Base-by-base conservation (phyloP, 441 rosid genomes). In the Bruguiera hainesii region DNA sequence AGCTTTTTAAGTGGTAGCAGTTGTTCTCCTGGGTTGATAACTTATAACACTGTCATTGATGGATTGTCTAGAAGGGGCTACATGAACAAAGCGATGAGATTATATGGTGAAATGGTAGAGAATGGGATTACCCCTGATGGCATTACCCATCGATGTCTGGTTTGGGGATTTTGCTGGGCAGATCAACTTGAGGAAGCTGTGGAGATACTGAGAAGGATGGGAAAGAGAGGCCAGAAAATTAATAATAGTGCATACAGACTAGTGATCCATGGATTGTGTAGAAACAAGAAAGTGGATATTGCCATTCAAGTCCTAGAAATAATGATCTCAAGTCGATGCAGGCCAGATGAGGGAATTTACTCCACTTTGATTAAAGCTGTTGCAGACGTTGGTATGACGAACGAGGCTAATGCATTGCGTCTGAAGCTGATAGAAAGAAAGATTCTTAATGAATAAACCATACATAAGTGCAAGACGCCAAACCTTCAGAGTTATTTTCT, bases 1-100 rank as follows among this genome's bases (percentile, higher is more conserved):
- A 67, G 72, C 65, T 63, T 78, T 76, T 49, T 90, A 69, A 75
- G 76, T 19, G 69, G 78, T 63, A 82, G 78, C 10, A 66, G 73
- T 63, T 87, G 84, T 68, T 69, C 86, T 61, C 95, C 95, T 28
- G 76, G 81, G 48, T 75, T 85, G 86, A 89, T 93, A 65, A 84
- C 84, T 58, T 90, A 85, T 65, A 93, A 93, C 74, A 82, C 76
- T 56, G 67, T 93, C 63, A 93, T 93, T 37, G 91, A 90, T 71
- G 91, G 86, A 61, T 70, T 89, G 19, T 72, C 83, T 15, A 85
- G 70, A 80, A 78, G 71, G 65, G 85, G 89, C 16, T 60, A 66
- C 60, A 78, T 85, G 84, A 77, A 81, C 64, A 79, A 82, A 68
- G 91, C 98, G 7, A 64, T 78, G 75, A 62, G 28, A 53, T 63